Conservation (phyloP, 306 rosid species). For the Mimosa bimucronata region DNA sequence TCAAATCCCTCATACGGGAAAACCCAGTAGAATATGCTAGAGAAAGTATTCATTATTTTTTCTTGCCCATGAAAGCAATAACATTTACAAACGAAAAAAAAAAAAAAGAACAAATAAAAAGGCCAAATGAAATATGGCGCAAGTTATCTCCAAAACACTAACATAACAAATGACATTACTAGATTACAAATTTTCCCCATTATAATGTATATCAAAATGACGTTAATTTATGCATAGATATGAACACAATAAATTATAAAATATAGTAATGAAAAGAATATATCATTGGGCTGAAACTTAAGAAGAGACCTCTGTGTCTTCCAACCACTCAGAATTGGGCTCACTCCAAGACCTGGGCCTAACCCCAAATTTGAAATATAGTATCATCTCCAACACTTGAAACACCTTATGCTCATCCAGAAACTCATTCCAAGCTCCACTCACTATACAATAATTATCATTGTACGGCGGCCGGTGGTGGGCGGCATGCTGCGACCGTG, state of each 20-base stretch:
- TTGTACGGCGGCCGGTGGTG: constrained; percentile 85
- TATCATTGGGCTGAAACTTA: neutral
- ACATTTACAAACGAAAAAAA: no score
- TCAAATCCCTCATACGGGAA: no score
- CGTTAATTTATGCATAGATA: neutral
- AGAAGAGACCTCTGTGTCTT: neutral
- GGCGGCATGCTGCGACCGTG: constrained; percentile 66
- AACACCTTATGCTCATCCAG: constrained; percentile 57
- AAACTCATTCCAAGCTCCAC: constrained; percentile 85
- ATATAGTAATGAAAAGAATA: no score
- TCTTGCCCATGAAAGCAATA: no score
- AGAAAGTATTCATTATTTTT: no score
- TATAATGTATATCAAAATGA: neutral
- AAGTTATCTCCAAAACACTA: no score
- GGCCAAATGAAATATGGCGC: neutral
- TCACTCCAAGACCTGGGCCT: neutral
- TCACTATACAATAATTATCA: constrained; percentile 88
- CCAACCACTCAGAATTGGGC: neutral
- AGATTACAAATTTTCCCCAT: neutral
- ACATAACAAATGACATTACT: neutral
- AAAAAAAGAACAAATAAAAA: no score
- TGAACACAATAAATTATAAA: neutral
- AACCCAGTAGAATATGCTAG: no score
- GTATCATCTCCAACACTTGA: neutral
- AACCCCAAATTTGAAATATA: neutral